Conservation (phyloP, 306 rosid genomes). For the Cercis canadensis region DNA sequence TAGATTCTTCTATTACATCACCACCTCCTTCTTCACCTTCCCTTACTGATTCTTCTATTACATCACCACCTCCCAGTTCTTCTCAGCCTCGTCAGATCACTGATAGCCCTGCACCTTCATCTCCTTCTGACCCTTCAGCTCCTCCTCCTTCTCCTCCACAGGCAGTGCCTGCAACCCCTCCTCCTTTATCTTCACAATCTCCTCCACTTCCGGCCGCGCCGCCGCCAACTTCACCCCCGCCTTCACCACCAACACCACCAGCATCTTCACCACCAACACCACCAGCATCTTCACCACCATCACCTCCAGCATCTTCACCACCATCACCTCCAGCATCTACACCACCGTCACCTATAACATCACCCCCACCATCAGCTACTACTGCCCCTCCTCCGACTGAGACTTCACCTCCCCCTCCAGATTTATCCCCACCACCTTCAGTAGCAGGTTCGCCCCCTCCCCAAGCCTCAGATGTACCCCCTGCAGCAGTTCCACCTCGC, state of each 20-base stretch:
- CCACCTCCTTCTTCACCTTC: slow-evolving; percentile 52
- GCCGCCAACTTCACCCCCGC: slow-evolving; percentile 28
- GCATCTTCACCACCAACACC: slow-evolving; percentile 46
- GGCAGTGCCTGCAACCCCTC: slow-evolving; percentile 42
- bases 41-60: slow-evolving; percentile 38
- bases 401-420: slow-evolving; percentile 55
- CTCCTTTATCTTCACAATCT: slow-evolving; percentile 53
- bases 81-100: slow-evolving; percentile 41
- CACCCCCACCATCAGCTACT: slow-evolving; percentile 49
- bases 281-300: slow-evolving; percentile 40
- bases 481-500: slow-evolving; percentile 56
- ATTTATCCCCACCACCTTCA: slow-evolving; percentile 57
- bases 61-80: slow-evolving; percentile 53
- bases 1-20: slow-evolving; percentile 44
- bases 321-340: slow-evolving; percentile 47
- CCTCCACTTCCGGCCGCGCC: slow-evolving; percentile 43
- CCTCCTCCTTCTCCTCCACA: slow-evolving; percentile 55
- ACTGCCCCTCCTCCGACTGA: slow-evolving; percentile 53
- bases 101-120: slow-evolving; percentile 47
- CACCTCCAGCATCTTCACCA: slow-evolving; percentile 45
- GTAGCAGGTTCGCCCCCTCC: slow-evolving; percentile 63
- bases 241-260: slow-evolving; percentile 35
- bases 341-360: slow-evolving; percentile 43
- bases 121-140: slow-evolving; percentile 52
- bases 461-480: slow-evolving; percentile 51